These are phyloP conservation scores for Citrullus mucosospermus DNA, from an alignment of 306 rosid genomes.

Conservation along the genomic window DNA sequence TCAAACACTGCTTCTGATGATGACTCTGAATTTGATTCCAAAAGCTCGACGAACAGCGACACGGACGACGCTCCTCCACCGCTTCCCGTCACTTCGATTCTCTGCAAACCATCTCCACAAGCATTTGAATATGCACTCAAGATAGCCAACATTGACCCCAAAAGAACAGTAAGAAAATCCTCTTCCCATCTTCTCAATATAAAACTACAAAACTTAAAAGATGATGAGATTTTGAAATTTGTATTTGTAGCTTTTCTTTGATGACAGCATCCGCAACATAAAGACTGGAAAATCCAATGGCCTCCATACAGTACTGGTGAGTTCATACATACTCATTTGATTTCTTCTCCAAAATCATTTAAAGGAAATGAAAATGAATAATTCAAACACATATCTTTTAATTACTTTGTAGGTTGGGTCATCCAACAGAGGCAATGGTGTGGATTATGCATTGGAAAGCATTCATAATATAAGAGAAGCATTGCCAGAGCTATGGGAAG, in stretches of 20 bases:
- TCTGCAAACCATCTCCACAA: constrained; percentile 67
- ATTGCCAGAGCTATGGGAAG: constrained; percentile 76
- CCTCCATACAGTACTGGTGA: constrained; percentile 61
- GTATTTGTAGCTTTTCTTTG: constrained; percentile 60
- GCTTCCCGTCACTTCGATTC: constrained; percentile 43
- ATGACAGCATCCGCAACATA: constrained; percentile 60
- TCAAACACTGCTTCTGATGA: not conserved
- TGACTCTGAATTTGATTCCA: constrained; percentile 2
- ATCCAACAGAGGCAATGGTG: constrained; percentile 26
- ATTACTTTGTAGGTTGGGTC: constrained; percentile 39
- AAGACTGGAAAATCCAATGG: constrained; percentile 42
- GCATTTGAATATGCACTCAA: constrained; percentile 50
- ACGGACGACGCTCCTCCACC: not conserved
- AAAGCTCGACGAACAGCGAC: not conserved
- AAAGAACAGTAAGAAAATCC: constrained; percentile 40
- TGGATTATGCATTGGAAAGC: constrained; percentile 83
- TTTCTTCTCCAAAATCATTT: not conserved
- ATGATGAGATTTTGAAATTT: not conserved
- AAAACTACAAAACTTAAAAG: not conserved
- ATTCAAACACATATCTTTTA: not conserved
- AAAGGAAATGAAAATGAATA: not conserved
- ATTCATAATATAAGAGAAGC: constrained; percentile 83
- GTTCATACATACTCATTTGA: too few species aligned
- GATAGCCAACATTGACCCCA: constrained; percentile 51
- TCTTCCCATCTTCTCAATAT: not conserved